Percentiles rank a stretch among this genome's conserved stretches.
These are phyloP conservation scores for Coemansia sp. DNA, from an alignment of 192 early-diverging fungal genomes.

Conservation along the genomic window DNA sequence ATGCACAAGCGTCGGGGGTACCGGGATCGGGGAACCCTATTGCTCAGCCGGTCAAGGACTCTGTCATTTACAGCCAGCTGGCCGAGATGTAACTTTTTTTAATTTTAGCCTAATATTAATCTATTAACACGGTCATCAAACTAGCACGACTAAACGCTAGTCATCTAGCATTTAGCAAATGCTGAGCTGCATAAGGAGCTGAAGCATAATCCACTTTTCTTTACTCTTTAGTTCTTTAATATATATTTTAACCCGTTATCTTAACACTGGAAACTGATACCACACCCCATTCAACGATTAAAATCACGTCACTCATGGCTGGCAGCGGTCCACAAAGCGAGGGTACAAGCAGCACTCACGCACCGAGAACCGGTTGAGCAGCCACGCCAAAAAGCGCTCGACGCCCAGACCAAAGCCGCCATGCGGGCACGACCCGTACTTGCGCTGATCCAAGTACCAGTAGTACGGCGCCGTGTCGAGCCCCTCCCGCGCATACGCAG, in stretches of 20 bases:
- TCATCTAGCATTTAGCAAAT: too few relatives aligned
- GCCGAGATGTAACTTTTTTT: constrained; percentile 26
- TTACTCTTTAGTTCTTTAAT: too few relatives aligned
- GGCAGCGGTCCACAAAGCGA: constrained; percentile 83
- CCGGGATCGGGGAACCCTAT: constrained; percentile 19
- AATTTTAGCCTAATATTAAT: neutral
- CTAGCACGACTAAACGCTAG: too few relatives aligned
- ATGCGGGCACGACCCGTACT: constrained; percentile 94
- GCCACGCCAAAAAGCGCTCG: constrained; percentile 97
- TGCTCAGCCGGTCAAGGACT: constrained; percentile 35
- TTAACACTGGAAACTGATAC: too few relatives aligned
- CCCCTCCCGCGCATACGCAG: constrained; percentile 83
- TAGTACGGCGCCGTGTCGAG: constrained; percentile 95
- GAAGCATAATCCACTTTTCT: too few relatives aligned
- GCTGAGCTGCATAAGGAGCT: too few relatives aligned
- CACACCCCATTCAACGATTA: neutral
- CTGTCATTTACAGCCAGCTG: constrained; percentile 24
- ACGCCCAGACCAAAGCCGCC: constrained; percentile 97
- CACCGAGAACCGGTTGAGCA: constrained; percentile 87
- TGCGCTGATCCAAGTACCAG: constrained; percentile 99
- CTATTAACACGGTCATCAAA: neutral
- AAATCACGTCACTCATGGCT: constrained; percentile 58
- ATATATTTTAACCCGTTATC: too few relatives aligned
- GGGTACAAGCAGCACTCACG: constrained; percentile 92
- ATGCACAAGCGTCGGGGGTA: neutral